Evolutionary conservation across 345 rosid genomes (phyloP).

Genomic region (Excoecaria cochinchinensis): DNA sequence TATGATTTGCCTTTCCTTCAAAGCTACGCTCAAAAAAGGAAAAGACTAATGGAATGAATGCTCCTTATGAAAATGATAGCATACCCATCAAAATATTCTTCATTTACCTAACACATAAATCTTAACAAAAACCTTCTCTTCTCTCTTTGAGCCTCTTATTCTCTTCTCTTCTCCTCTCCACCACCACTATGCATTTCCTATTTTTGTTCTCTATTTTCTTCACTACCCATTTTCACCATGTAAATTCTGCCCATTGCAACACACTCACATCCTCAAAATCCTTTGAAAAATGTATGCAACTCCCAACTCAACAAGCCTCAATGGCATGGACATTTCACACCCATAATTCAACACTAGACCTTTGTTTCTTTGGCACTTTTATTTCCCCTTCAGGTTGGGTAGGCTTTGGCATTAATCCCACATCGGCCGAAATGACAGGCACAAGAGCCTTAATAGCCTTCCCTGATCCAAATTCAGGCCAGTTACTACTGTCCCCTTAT

Average conservation of each 20-base stretch:
- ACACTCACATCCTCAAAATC: constrained; percentile 52
- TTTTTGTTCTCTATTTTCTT: constrained; percentile 30
- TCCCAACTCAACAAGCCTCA: constrained; percentile 94
- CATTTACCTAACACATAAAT: constrained; percentile 20
- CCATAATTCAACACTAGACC: constrained; percentile 72
- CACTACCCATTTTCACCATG: constrained; percentile 22
- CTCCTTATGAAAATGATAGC: constrained; percentile 14
- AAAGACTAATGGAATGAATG: neutral
- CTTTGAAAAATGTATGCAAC: constrained; percentile 69
- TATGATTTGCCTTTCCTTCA: constrained; percentile 38
- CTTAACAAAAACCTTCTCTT: constrained; percentile 14
- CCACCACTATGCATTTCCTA: constrained; percentile 22
- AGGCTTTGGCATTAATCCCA: constrained; percentile 81
- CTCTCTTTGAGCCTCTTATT: neutral
- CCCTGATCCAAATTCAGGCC: constrained; percentile 87
- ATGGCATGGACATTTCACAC: constrained; percentile 90
- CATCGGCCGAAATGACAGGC: constrained; percentile 77
- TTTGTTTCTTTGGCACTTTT: constrained; percentile 86
- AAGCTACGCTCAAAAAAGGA: constrained; percentile 38
- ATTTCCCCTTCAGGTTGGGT: constrained; percentile 99
- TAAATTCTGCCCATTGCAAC: constrained; percentile 56
- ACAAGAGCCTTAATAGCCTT: constrained; percentile 79
- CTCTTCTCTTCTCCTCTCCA: neutral
- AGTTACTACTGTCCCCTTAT: constrained; percentile 70
- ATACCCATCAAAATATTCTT: constrained; percentile 1